A percentile compares a stretch with the other conserved stretches of the same genome.
Conservation (phyloP, 345 rosid species). For the Litchi chinensis region DNA sequence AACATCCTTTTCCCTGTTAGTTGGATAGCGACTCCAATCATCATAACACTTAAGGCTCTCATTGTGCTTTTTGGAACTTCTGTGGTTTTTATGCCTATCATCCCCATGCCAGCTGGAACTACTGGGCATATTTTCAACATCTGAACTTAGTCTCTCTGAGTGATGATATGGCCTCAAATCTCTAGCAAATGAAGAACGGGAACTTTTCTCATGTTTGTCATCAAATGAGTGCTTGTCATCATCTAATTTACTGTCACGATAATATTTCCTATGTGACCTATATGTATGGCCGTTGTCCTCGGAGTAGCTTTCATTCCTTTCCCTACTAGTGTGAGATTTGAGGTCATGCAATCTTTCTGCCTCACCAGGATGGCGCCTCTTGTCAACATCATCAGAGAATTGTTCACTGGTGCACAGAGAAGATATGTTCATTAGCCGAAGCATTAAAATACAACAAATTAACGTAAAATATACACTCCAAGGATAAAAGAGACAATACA, state of each 20-base stretch:
- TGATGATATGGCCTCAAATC: constrained; percentile 16
- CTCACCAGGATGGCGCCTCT: constrained; percentile 13
- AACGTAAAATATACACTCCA: not conserved
- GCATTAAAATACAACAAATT: not conserved
- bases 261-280: constrained; percentile 22
- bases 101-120: constrained; percentile 30
- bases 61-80: constrained; percentile 23
- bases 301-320: constrained; percentile 23
- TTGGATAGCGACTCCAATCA: constrained; percentile 28
- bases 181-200: constrained; percentile 15
- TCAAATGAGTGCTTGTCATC: constrained; percentile 12
- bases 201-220: constrained; percentile 21
- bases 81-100: constrained; percentile 23
- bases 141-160: constrained; percentile 39
- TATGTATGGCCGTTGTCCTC: constrained; percentile 27
- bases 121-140: constrained; percentile 36
- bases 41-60: constrained; percentile 19
- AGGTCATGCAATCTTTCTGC: constrained; percentile 18
- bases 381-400: constrained; percentile 17
- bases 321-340: constrained; percentile 22
- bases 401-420: constrained; percentile 24
- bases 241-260: not conserved
- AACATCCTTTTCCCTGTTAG: constrained; percentile 17
- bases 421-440: not conserved
- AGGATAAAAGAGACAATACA: not conserved